Conservation (phyloP, 148 eudicot genomes). For the Cornus suecica region DNA sequence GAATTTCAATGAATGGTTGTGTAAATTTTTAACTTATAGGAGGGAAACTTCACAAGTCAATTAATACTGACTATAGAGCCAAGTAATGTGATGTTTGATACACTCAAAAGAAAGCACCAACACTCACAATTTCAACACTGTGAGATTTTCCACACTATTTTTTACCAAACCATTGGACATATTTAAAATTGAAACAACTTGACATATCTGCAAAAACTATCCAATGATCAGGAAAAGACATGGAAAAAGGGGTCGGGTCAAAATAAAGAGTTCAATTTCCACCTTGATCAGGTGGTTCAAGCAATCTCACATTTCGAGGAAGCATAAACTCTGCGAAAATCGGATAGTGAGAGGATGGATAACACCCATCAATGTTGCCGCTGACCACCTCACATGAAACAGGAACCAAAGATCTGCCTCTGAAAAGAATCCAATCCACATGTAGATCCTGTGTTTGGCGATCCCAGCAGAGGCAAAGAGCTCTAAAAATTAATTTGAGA, state of each 20-base stretch:
- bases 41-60: neutral
- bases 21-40: neutral
- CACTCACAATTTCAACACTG: neutral
- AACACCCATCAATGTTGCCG: constrained; percentile 77
- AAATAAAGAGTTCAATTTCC: constrained; percentile 26
- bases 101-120: neutral
- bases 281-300: constrained; percentile 53
- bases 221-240: constrained; percentile 2
- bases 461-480: constrained; percentile 99
- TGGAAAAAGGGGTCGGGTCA: neutral
- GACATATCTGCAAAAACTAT: neutral
- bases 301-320: constrained; percentile 79
- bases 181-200: neutral
- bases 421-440: constrained; percentile 80
- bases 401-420: constrained; percentile 87
- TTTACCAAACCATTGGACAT: neutral
- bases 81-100: neutral
- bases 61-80: neutral
- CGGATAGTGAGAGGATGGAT: constrained; percentile 96
- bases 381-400: constrained; percentile 84
- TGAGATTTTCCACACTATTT: neutral
- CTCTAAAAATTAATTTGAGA: constrained; percentile 83
- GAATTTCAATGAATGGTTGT: neutral
- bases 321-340: constrained; percentile 90
- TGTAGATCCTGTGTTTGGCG: constrained; percentile 98